A percentile compares a stretch with the other conserved stretches of the same genome.
These are phyloP conservation scores for Penicillium sp. DNA, from an alignment of 2,329 filamentous ascomycete species.

Conservation along the genomic window DNA sequence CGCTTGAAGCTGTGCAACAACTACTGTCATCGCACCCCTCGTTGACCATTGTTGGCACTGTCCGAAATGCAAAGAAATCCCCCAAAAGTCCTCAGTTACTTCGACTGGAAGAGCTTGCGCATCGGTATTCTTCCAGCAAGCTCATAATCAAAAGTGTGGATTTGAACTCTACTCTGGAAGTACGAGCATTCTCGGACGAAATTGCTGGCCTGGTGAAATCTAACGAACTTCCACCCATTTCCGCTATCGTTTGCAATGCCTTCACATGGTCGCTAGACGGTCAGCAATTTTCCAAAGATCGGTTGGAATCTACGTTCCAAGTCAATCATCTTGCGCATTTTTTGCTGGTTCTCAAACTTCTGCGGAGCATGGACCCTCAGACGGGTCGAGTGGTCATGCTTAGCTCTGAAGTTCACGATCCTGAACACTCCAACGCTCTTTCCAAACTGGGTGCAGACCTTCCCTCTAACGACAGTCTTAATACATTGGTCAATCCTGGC, in stretches of 20 bases:
- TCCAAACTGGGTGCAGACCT: conserved; percentile 5
- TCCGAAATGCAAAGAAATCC: not conserved
- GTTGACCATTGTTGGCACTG: conserved; percentile 3
- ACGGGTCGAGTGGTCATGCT: conserved; percentile 11
- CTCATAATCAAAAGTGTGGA: conserved; percentile 4
- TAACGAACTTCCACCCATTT: conserved; percentile 6
- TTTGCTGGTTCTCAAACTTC: conserved; percentile 6
- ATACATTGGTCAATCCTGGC: conserved; percentile 5
- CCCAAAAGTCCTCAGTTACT: not conserved
- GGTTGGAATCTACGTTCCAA: conserved; percentile 9
- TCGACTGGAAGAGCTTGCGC: not conserved
- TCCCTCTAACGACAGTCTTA: not conserved
- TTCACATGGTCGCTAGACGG: conserved; percentile 13
- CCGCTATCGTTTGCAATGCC: conserved; percentile 13
- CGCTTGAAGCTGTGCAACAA: conserved; percentile 8
- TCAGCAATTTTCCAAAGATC: conserved; percentile 4
- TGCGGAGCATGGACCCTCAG: conserved; percentile 9
- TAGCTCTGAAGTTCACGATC: conserved; percentile 12
- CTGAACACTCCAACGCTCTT: conserved; percentile 1
- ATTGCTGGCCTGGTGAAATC: conserved; percentile 1
- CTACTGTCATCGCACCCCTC: conserved; percentile 1
- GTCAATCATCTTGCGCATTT: conserved; percentile 15
- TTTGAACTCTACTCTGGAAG: not conserved
- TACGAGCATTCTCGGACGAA: conserved; percentile 1
- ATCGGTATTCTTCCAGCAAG: not conserved